Evolutionary conservation across 2,329 filamentous ascomycete genomes (phyloP).

Genomic region (Aspergillus calidoustus): DNA sequence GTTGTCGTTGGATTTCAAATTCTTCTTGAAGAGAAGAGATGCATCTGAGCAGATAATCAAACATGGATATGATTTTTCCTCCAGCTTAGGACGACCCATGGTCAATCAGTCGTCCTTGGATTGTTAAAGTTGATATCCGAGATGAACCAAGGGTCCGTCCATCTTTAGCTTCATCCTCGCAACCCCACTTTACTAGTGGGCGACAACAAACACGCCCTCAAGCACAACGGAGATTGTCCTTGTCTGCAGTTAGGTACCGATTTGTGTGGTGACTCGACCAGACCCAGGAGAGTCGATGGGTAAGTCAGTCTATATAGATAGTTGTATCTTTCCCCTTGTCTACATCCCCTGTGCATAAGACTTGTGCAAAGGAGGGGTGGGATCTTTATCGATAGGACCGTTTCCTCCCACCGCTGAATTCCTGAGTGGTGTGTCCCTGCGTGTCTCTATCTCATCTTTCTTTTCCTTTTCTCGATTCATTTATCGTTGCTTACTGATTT

Average conservation of each 20-base stretch:
- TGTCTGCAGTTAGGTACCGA: neutral
- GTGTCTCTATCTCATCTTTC: conserved; percentile 24
- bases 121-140: conserved; percentile 6
- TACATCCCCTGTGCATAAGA: conserved; percentile 11
- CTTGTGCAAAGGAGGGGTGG: conserved; percentile 32
- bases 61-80: neutral
- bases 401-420: conserved; percentile 19
- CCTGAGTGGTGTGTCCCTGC: conserved; percentile 35
- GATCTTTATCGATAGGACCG: conserved; percentile 38
- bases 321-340: conserved; percentile 8
- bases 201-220: conserved; percentile 24
- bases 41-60: neutral
- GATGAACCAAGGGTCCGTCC: conserved; percentile 25
- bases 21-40: neutral
- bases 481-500: conserved; percentile 7
- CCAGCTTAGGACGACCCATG: neutral
- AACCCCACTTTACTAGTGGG: conserved; percentile 23
- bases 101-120: conserved; percentile 14
- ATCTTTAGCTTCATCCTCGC: conserved; percentile 17
- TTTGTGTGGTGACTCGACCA: neutral
- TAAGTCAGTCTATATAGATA: conserved; percentile 10
- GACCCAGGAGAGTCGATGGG: neutral
- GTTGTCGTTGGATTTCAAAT: conserved; percentile 18
- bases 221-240: neutral
- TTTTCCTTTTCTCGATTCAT: conserved; percentile 13